Conservation (phyloP, 768 basidiomycete species). For the Leccinum boreale region DNA sequence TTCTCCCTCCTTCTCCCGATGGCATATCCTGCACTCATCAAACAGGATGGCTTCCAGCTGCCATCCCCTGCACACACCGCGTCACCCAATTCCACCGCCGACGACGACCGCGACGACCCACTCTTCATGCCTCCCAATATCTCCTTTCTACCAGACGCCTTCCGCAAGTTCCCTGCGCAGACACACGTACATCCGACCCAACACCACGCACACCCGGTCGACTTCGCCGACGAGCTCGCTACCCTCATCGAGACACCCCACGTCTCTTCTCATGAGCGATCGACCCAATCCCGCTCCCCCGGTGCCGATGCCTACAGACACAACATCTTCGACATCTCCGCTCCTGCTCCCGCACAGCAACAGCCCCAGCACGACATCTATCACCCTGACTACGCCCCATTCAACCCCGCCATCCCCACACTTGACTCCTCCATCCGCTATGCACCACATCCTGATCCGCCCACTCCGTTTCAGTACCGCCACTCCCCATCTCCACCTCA, state of each 20-base stretch:
- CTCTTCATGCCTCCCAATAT: slow-evolving; percentile 46
- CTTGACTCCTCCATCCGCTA: slow-evolving; percentile 52
- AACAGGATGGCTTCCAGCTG: slow-evolving; percentile 74
- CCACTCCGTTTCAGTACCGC: slow-evolving; percentile 22
- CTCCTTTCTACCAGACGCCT: slow-evolving; percentile 50
- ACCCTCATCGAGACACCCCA: slow-evolving; percentile 46
- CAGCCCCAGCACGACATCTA: slow-evolving; percentile 27
- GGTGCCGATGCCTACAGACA: slow-evolving; percentile 45
- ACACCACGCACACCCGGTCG: slow-evolving; percentile 33
- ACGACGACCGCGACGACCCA: slow-evolving; percentile 27
- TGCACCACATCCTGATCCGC: slow-evolving; percentile 41
- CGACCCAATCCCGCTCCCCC: slow-evolving; percentile 40
- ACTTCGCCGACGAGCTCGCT: slow-evolving; percentile 70
- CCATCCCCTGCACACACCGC: slow-evolving; percentile 42
- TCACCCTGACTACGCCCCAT: slow-evolving; percentile 36
- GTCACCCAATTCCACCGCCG: slow-evolving; percentile 26
- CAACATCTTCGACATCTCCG: slow-evolving; percentile 64
- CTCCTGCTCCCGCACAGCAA: slow-evolving; percentile 37
- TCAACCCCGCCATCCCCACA: slow-evolving; percentile 50
- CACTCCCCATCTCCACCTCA: slow-evolving; percentile 29
- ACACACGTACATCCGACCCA: slow-evolving; percentile 13
- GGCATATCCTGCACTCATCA: slow-evolving; percentile 37
- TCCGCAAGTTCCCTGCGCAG: slow-evolving; percentile 47
- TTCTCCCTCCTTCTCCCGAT: slow-evolving; percentile 6
- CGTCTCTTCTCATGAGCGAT: slow-evolving; percentile 38